Evolutionary conservation across 2,329 filamentous ascomycete species (phyloP), one percentile per base, ranked within the genome.

Genomic region (Laburnicola sp.): DNA sequence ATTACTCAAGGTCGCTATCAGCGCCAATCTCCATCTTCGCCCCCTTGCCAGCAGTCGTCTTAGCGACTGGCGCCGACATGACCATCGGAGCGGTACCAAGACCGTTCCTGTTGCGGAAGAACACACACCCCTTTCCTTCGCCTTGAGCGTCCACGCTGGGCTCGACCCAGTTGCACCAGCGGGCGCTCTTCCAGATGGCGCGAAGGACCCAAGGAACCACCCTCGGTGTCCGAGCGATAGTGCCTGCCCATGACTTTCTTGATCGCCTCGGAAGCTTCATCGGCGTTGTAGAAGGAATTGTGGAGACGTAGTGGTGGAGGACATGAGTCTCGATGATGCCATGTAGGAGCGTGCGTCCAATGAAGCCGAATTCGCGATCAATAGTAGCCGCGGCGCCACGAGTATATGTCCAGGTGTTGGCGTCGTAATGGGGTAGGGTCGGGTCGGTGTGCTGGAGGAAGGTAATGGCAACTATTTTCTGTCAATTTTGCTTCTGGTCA

Each of bases 251-350:
- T 97, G 74, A 99, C 81, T 54, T 84, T 84, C 82, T 92, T 91
- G 82, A 97, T 96, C 68, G 92, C 92, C 65, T 97, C 92, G 65
- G 86, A 88, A 51, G 93, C 92, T 79, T 97, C 92, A 64, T 96
- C 91, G 69, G 92, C 93, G 75, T 97, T 83, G 80, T 97, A 97
- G 79, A 97, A 97, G 57, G 93, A 62, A 97, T 97, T 69, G 86
- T 90, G 77, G 88, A 93, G 73, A 97, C 85, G 76, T 96, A 97
- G 83, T 97, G 93, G 82, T 97, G 93, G 54, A 96, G 88, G 53
- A 97, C 93, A 78, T 97, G 93, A 42, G 93, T 97, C 82, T 97
- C 93, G 74, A 97, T 87, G 75, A 97, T 97, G 68, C 92, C 93
- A 82, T 97, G 93, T 74, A 97, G 82, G 55, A 97, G 82, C 64